Evolutionary conservation across 163 green algal genomes (phyloP).

Genomic region (Scenedesmus sp.): DNA sequence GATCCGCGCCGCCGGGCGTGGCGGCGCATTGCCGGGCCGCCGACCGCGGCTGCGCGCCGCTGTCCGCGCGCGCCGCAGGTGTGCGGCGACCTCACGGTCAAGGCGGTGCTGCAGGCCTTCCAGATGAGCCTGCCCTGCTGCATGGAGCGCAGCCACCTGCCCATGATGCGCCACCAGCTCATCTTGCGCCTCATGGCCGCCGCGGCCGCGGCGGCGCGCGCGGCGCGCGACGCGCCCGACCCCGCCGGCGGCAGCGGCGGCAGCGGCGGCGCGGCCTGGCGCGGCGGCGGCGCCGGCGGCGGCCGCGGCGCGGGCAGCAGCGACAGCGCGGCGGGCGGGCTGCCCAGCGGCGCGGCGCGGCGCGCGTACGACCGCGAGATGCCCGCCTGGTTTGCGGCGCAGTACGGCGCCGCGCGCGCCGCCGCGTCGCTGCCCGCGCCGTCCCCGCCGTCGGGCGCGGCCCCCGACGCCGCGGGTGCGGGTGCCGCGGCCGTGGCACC

Average conservation of each 20-base stretch:
- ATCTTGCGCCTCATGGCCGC: slow-evolving; percentile 73
- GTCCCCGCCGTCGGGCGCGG: no score
- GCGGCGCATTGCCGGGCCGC: no score
- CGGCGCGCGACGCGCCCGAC: neutral
- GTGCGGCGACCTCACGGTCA: slow-evolving; percentile 59
- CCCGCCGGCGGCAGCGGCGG: neutral
- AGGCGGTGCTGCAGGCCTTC: slow-evolving; percentile 86
- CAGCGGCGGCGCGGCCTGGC: neutral
- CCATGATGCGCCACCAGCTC: slow-evolving; percentile 82
- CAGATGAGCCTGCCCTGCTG: slow-evolving; percentile 82
- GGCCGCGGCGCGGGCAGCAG: neutral
- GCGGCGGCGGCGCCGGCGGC: neutral
- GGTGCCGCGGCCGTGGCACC: neutral
- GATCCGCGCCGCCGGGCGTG: no score
- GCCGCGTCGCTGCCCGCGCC: slow-evolving; percentile 39
- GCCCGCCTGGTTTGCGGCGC: slow-evolving; percentile 51
- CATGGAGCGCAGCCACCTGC: slow-evolving; percentile 62
- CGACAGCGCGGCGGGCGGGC: no score
- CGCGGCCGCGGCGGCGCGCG: slow-evolving; percentile 6
- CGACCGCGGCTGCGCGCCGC: slow-evolving; percentile 39
- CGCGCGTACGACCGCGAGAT: slow-evolving; percentile 19
- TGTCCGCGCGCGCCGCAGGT: slow-evolving; percentile 60
- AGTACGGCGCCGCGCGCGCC: slow-evolving; percentile 46
- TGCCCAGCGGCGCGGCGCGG: neutral
- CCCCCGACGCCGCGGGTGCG: neutral